Evolutionary conservation across 129 eudicot genomes (phyloP), one percentile per base, ranked within the genome.

Genomic region (Ambrosia trifida): DNA sequence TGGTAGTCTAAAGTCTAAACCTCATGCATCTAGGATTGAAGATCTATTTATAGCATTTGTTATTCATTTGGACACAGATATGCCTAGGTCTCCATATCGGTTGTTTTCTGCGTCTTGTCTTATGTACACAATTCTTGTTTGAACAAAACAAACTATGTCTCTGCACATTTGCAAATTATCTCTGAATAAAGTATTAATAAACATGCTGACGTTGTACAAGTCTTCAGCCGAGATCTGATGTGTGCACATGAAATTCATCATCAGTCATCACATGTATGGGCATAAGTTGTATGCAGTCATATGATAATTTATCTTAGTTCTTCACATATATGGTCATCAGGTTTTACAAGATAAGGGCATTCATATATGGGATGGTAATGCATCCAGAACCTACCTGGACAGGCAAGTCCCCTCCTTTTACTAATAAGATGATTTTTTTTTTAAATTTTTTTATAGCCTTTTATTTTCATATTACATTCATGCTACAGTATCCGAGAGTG

Each of bases 321-420:
- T 49, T 76, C 7, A 59, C 46, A 7, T 18, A 4, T 64, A 60
- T 36, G 7, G 33, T 69, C 11, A 63, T 28, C 81, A 93, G 98
- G 81, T 89, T 30, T 80, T 93, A 32, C 95, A 89, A 74, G 90
- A 89, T 5, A 93, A 89, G 74, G 98, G 92, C 61, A 83, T 93
- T 72, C 95, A 85, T 82, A 93, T 93, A 54, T 93, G 98, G 98
- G 98, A 85, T 66, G 98, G 95, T 57, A 89, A 93, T 80, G 98
- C 96, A 78, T 93, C 96, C 40, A 93, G 98, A 81, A 86, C 70
- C 68, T 93, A 80, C 77, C 88, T 93, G 49, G 98, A 93, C 85
- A 93, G 95, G 98, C 78, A 85, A 69, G 78, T 69, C 10, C 52
- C n/a, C 31, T 10, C 63, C 58, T 64, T 44, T 69, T 38, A 11